Evolutionary conservation across 768 basidiomycete species (phyloP), one percentile per base, ranked within the genome.

Genomic region (Boletus sensibilis): DNA sequence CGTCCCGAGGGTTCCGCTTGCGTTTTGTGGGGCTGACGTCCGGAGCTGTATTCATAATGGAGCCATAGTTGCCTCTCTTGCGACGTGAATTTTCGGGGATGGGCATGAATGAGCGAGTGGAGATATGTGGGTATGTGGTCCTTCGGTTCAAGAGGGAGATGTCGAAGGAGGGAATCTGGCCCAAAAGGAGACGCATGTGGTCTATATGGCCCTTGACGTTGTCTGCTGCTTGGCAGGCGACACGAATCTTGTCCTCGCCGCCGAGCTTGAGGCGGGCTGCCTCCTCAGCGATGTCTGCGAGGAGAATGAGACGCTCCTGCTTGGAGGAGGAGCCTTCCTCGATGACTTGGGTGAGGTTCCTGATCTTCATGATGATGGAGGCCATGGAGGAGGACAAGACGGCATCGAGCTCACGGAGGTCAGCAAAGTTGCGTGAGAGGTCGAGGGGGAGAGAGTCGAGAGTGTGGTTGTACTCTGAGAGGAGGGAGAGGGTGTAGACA

Each of bases 321-420:
- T 86, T 86, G 6, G 76, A 61, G 20, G 76, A 78, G 3, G 72
- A 67, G 63, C 82, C 79, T 55, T 82, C 77, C 68, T 92, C 86
- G 67, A 97, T 85, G 82, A 92, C 85, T 55, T 76, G 68, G 39
- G 86, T 88, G 62, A 99, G 87, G 38, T 72, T 69, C 55, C 83
- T 80, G 61, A 98, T 87, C 74, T 93, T 93, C 43, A 79, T 64
- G 55, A 90, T 93, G 68, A 99, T 88, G 62, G 82, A 79, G 61
- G 84, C 71, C 74, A 96, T 89, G 59, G 92, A 92, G 42, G 90
- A 79, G 63, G 94, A 94, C 63, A 99, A 83, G 56, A 99, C 97
- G 55, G 96, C 97, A 73, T 98, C 97, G 75, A 99, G 90, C 76
- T 99, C 97, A 61, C 94, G 91, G 52, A 99, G 85, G 80, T 99